These are phyloP conservation scores for Thielaviopsis cerberus DNA, from an alignment of 2,329 filamentous ascomycete genomes.

Conservation along the genomic window DNA sequence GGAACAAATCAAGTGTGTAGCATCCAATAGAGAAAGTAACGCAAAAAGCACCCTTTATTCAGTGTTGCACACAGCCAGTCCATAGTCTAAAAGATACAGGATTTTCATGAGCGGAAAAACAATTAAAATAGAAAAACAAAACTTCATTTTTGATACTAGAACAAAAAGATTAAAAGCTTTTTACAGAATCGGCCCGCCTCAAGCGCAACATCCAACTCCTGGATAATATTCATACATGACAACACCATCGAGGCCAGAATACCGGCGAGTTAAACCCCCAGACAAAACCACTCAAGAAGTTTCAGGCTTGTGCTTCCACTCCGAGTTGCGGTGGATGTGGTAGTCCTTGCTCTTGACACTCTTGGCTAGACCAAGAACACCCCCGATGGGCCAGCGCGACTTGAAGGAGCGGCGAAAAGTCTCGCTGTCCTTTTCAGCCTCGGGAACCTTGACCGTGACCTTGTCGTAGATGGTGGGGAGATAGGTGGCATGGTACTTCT, in stretches of 20 bases:
- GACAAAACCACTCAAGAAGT: not conserved
- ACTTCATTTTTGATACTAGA: not conserved
- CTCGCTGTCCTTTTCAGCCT: constrained; percentile 23
- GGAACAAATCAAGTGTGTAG: too few species aligned
- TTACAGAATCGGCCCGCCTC: not conserved
- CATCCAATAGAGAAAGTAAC: too few species aligned
- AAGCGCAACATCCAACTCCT: not conserved
- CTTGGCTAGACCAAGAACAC: constrained; percentile 40
- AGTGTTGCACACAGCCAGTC: not conserved
- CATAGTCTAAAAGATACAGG: not conserved
- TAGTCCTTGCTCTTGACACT: constrained; percentile 40
- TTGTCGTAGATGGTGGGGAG: constrained; percentile 56
- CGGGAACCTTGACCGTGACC: constrained; percentile 36
- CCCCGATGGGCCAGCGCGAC: constrained; percentile 35
- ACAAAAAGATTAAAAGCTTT: not conserved
- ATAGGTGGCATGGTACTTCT: constrained; percentile 41
- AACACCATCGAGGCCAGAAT: not conserved
- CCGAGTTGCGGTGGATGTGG: constrained; percentile 30
- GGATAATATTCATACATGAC: not conserved
- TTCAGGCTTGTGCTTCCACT: constrained; percentile 32
- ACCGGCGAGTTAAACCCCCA: not conserved
- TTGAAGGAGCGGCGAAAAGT: constrained; percentile 26
- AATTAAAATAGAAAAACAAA: not conserved
- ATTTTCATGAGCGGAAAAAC: too few species aligned
- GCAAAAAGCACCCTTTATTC: too few species aligned